Base-by-base conservation (phyloP, 495 filamentous ascomycete species). In the Aspergillus sclerotioniger region DNA sequence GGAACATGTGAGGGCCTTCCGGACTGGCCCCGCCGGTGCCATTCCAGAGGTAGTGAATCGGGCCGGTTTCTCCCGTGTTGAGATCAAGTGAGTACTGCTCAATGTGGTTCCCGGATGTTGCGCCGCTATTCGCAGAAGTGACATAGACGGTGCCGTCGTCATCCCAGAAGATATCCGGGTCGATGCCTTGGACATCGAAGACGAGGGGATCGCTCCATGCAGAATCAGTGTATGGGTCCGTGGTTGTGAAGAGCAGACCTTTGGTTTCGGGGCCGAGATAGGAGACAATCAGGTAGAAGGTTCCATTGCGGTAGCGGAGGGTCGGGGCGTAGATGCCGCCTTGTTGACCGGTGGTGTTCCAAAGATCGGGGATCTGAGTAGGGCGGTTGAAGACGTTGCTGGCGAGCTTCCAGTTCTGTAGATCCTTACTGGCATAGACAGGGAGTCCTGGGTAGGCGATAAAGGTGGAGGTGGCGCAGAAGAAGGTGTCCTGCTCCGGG, bases 1-100 rank as follows among this genome's bases (percentile, higher is more conserved):
- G 78, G 67, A 86, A 87, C 17, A 87, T 60, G 54, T 86, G 84
- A 6, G 85, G 83, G 6, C 83, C 84, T 65, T 87, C 84, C 6
- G 82, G 81, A 19, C 65, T 73, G 10, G 67, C 62, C 12, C 69
- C 74, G 25, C 76, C 76, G 12, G 75, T 79, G 7, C 81, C 82
- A 45, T 76, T 82, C 77, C 79, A 83, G 31, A 84, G 69, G 8
- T 62, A 69, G 4, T 62, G 63, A 0, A 56, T 39, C 2, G 70
- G 64, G 12, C 72, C 68, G 25, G 69, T 67, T 15, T 63, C 60
- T 1, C 80, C 80, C 0, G 78, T 79, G 7, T 61, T 35, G 2
- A 84, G 63, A 51, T 84, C 62, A n/a, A 86, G 53, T 12, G 63
- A 58, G 33, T 62, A 60, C 9, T 67, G 57, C 13, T 64, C 61